Conservation (phyloP, 2,329 filamentous ascomycete species). For the Aspergillus novoparasiticus region DNA sequence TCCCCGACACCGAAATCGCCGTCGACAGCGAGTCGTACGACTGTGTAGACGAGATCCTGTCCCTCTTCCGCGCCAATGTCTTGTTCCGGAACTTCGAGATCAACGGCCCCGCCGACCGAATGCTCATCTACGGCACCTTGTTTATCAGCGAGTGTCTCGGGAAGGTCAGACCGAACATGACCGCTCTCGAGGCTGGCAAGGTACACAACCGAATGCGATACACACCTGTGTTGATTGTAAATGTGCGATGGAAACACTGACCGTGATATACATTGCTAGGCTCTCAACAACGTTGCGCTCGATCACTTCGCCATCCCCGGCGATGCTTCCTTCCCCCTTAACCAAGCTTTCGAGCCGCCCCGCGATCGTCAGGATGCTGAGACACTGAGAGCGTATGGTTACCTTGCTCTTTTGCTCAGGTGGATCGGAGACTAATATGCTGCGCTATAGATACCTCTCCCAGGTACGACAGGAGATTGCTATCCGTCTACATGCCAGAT, state of each 20-base stretch:
- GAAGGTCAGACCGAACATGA: conserved; percentile 79
- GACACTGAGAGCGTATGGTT: conserved; percentile 74
- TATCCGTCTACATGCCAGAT: conserved; percentile 74
- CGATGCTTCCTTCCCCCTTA: conserved; percentile 88
- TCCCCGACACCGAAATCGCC: conserved; percentile 59
- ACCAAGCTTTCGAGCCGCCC: conserved; percentile 94
- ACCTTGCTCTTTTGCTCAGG: not conserved
- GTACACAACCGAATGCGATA: conserved; percentile 32
- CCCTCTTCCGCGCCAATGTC: conserved; percentile 94
- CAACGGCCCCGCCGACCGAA: conserved; percentile 89
- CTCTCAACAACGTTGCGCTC: conserved; percentile 85
- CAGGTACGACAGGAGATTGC: conserved; percentile 95
- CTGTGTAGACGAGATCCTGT: conserved; percentile 89
- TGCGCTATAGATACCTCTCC: conserved; percentile 58
- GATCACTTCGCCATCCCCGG: conserved; percentile 96
- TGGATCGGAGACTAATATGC: conserved; percentile 1
- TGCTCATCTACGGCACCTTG: conserved; percentile 95
- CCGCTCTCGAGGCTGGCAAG: conserved; percentile 67
- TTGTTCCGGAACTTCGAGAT: conserved; percentile 99
- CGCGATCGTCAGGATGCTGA: conserved; percentile 87
- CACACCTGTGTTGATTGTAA: not conserved
- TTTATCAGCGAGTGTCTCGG: conserved; percentile 88
- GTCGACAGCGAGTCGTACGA: conserved; percentile 93
- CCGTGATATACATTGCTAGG: conserved; percentile 61
- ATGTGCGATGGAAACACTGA: not conserved